Evolutionary conservation across 2,329 filamentous ascomycete genomes (phyloP), one percentile per base, ranked within the genome.

Genomic region (Ascosphaera acerosa): DNA sequence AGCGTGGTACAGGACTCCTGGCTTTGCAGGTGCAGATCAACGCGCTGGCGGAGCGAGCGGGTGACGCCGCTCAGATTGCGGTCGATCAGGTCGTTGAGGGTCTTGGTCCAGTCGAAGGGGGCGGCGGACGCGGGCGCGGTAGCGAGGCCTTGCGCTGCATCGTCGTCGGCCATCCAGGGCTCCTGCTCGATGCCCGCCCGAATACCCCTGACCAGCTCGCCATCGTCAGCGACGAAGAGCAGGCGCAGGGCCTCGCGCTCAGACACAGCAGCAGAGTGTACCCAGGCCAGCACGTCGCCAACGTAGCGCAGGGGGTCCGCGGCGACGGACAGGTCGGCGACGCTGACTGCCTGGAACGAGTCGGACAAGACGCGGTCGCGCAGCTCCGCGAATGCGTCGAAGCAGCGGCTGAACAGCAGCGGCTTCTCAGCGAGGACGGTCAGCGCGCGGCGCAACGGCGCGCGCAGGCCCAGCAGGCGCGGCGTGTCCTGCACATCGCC

Each of bases 281-380:
- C 70, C 87, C 87, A 97, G 4, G 87, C 87, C 10, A 97, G 63
- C 82, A 97, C 97, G 46, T 97, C 87, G 32, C 87, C 81, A 2
- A 89, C 70, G 48, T 94, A 94, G 14, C 87, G 70, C 16, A 94
- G 55, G 1, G 80, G 73, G 44, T 97, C 87, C 28, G 63, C 60
- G 16, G 60, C 58, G 0, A 67, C 64, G 7, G 60, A 62, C 4
- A 65, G 55, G 9, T 62, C 57, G 2, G 58, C 63, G 22, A 84
- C 84, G 0, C 81, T 92, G 31, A 97, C 55, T 0, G 87, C 84
- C 41, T 89, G 80, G 49, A 97, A 94, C 0, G 78, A 68, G 45
- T 92, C 81, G 0, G 81, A 82, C 7, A 97, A 55, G 14, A 81
- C 74, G 37, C 77, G 66, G 45, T 94, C 81, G 33, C 87, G 64